Evolutionary conservation across 1,139 yeast genomes (phyloP).

Genomic region (Geotrichum fermentans): DNA sequence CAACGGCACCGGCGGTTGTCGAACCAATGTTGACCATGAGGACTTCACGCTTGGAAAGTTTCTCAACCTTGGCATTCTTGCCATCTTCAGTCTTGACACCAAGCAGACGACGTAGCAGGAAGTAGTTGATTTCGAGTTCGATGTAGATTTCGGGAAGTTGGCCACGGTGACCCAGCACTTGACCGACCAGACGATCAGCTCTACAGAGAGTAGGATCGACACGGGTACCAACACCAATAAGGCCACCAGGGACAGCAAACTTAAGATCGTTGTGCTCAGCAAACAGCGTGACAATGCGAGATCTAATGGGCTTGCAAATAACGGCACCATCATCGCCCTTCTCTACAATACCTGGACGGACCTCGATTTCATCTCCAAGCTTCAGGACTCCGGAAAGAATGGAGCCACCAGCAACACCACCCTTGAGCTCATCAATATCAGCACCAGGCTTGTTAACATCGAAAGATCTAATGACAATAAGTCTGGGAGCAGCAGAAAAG

Average conservation of each 20-base stretch:
- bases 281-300: constrained; percentile 86
- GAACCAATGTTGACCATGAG: constrained; percentile 99
- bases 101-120: constrained; percentile 89
- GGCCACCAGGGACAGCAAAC: constrained; percentile 99
- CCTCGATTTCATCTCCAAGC: constrained; percentile 96
- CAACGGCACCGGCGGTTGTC: constrained; percentile 98
- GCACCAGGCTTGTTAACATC: constrained; percentile 99
- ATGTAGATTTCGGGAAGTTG: constrained; percentile 93
- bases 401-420: constrained; percentile 99
- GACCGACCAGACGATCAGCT: constrained; percentile 98
- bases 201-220: constrained; percentile 98
- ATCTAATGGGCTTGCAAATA: constrained; percentile 92
- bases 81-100: constrained; percentile 99
- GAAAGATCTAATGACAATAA: constrained; percentile 95
- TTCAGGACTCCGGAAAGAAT: constrained; percentile 94
- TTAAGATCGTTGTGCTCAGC: constrained; percentile 97
- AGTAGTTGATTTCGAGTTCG: constrained; percentile 95
- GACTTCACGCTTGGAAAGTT: constrained; percentile 89
- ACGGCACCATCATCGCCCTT: constrained; percentile 78
- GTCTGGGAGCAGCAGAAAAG: constrained; percentile 85
- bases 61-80: constrained; percentile 94
- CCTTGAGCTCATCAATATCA: constrained; percentile 92
- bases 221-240: constrained; percentile 98
- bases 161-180: constrained; percentile 97
- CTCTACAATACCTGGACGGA: constrained; percentile 97